These are phyloP conservation scores for Neurospora sp. DNA, from an alignment of 495 filamentous ascomycete species.

Conservation along the genomic window DNA sequence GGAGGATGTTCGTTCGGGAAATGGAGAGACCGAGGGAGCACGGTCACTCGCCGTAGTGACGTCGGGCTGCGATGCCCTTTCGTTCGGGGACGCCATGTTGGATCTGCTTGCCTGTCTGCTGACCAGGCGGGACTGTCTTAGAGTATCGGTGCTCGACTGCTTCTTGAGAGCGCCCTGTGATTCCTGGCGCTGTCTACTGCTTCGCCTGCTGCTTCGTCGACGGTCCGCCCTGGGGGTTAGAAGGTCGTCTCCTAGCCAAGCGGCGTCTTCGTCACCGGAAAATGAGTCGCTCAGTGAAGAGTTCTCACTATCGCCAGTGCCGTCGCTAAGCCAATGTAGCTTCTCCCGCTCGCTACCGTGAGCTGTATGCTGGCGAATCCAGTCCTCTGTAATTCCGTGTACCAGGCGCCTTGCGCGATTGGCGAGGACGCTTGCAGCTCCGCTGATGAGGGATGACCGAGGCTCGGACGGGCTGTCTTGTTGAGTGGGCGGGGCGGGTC, in stretches of 20 bases:
- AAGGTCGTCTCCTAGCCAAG: conserved; percentile 30
- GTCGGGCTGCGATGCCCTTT: conserved; percentile 19
- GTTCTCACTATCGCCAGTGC: conserved; percentile 51
- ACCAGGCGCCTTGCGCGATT: conserved; percentile 43
- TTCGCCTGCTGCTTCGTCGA: conserved; percentile 27
- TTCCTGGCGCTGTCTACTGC: conserved; percentile 28
- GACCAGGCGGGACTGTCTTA: conserved; percentile 49
- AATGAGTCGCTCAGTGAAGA: conserved; percentile 51
- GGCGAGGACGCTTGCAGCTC: conserved; percentile 41
- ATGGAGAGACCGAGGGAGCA: conserved; percentile 10
- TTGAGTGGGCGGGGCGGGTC: conserved; percentile 31
- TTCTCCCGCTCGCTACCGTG: conserved; percentile 51
- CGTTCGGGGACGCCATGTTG: conserved; percentile 29
- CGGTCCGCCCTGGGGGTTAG: conserved; percentile 29
- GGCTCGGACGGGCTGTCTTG: conserved; percentile 24
- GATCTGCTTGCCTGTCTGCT: conserved; percentile 19
- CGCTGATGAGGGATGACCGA: conserved; percentile 35
- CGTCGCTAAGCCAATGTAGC: conserved; percentile 67
- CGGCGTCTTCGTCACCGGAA: conserved; percentile 31
- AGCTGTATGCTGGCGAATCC: conserved; percentile 64
- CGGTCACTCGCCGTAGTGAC: conserved; percentile 15
- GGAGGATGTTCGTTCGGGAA: conserved; percentile 9
- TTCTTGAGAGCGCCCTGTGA: conserved; percentile 36
- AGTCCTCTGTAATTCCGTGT: conserved; percentile 62
- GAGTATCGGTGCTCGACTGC: conserved; percentile 51